A percentile compares a stretch with the other conserved stretches of the same genome.
These are phyloP conservation scores for Globisporangium abappressorium DNA, from an alignment of 352 stramenopile genomes.

Conservation along the genomic window DNA sequence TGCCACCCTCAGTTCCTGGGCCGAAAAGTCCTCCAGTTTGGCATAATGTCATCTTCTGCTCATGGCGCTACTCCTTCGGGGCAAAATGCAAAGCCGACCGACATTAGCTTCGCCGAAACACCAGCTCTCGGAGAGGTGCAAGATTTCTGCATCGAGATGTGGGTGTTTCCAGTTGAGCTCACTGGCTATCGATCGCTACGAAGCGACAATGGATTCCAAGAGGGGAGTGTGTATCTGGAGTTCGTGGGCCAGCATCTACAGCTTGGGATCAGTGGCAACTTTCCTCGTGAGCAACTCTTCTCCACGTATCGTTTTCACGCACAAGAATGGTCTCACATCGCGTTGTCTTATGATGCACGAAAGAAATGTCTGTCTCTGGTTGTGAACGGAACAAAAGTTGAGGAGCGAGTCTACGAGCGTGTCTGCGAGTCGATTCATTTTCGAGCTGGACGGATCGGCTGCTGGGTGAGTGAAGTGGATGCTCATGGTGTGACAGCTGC, in stretches of 20 bases:
- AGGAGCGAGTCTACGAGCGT: slow-evolving; percentile 38
- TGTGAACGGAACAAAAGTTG: slow-evolving; percentile 49
- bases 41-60: slow-evolving; percentile 25
- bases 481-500: slow-evolving; percentile 31
- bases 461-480: slow-evolving; percentile 61
- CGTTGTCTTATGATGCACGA: slow-evolving; percentile 45
- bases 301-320: slow-evolving; percentile 42
- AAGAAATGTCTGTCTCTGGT: slow-evolving; percentile 31
- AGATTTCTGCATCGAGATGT: slow-evolving; percentile 81
- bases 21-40: slow-evolving; percentile 68
- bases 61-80: slow-evolving; percentile 13
- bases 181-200: slow-evolving; percentile 60
- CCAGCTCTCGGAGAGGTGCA: slow-evolving; percentile 54
- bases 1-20: slow-evolving; percentile 28
- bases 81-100: slow-evolving; percentile 36
- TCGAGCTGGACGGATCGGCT: slow-evolving; percentile 56
- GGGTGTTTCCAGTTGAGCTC: slow-evolving; percentile 70
- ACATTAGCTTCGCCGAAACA: slow-evolving; percentile 66
- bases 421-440: slow-evolving; percentile 48
- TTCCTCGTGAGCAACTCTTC: slow-evolving; percentile 71
- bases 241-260: slow-evolving; percentile 67
- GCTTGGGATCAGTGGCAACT: slow-evolving; percentile 68
- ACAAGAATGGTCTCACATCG: slow-evolving; percentile 69
- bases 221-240: slow-evolving; percentile 70
- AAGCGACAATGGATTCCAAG: slow-evolving; percentile 71